Percentiles rank a stretch among this genome's conserved stretches.
Conservation (phyloP, 2,329 filamentous ascomycete genomes). For the Trichoderma polysporum region DNA sequence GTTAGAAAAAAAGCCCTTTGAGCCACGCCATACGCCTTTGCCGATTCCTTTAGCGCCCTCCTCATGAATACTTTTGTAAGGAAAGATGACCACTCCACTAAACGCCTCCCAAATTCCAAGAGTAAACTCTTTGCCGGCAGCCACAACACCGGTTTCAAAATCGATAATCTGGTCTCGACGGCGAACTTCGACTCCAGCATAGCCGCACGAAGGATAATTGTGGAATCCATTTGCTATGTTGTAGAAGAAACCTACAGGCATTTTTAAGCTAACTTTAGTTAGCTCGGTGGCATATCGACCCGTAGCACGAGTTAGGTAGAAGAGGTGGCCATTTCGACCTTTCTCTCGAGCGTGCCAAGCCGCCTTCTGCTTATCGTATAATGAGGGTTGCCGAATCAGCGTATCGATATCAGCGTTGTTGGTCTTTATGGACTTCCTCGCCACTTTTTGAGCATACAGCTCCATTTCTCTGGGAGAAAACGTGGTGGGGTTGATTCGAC, state of each 20-base stretch:
- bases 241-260: slow-evolving; percentile 67
- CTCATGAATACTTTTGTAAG: slow-evolving; percentile 61
- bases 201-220: slow-evolving; percentile 65
- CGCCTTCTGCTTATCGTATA: slow-evolving; percentile 27
- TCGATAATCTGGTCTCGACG: slow-evolving; percentile 66
- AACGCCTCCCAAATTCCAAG: slow-evolving; percentile 68
- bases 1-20: slow-evolving; percentile 45
- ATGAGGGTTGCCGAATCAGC: slow-evolving; percentile 23
- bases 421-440: slow-evolving; percentile 43
- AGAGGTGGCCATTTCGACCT: slow-evolving; percentile 29
- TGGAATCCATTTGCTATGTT: slow-evolving; percentile 71
- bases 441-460: slow-evolving; percentile 32
- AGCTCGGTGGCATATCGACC: slow-evolving; percentile 60
- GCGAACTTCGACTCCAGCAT: slow-evolving; percentile 61
- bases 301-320: slow-evolving; percentile 39
- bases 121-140: slow-evolving; percentile 63
- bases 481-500: neutral
- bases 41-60: slow-evolving; percentile 61
- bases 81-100: slow-evolving; percentile 64
- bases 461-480: slow-evolving; percentile 34
- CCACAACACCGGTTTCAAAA: slow-evolving; percentile 56
- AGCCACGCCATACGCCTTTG: slow-evolving; percentile 55
- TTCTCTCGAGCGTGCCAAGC: slow-evolving; percentile 30
- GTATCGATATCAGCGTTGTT: slow-evolving; percentile 44
- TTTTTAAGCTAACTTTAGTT: slow-evolving; percentile 59